These are phyloP conservation scores for Aspergillus caelatus DNA, from an alignment of 2,329 filamentous ascomycete species.

Conservation along the genomic window DNA sequence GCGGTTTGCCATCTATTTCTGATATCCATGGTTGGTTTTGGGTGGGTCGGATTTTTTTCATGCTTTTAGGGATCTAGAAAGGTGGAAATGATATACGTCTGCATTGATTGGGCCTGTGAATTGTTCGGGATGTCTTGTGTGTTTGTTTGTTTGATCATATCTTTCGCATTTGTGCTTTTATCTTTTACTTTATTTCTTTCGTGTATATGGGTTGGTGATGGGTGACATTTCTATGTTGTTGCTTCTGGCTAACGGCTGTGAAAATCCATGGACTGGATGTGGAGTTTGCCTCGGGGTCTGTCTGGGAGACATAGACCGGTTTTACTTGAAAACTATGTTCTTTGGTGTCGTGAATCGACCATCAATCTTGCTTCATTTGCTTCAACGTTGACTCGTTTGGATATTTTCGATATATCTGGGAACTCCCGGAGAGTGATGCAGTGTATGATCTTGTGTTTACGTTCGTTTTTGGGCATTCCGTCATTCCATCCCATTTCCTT, in stretches of 20 bases:
- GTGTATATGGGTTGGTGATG: slow-evolving; percentile 39
- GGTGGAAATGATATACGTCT: slow-evolving; percentile 50
- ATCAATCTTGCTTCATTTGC: slow-evolving; percentile 23
- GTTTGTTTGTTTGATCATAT: slow-evolving; percentile 25
- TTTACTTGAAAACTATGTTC: slow-evolving; percentile 27
- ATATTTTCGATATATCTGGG: slow-evolving; percentile 24
- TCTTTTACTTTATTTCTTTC: slow-evolving; percentile 26
- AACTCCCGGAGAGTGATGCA: slow-evolving; percentile 27
- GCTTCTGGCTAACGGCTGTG: slow-evolving; percentile 33
- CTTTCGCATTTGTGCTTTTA: slow-evolving; percentile 28
- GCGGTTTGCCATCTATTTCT: slow-evolving; percentile 21
- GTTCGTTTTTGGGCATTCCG: slow-evolving; percentile 15
- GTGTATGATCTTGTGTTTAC: slow-evolving; percentile 24
- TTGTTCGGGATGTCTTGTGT: slow-evolving; percentile 36
- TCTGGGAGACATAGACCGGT: slow-evolving; percentile 36
- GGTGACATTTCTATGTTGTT: slow-evolving; percentile 36
- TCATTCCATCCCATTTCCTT: slow-evolving; percentile 21
- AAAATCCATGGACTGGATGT: slow-evolving; percentile 42
- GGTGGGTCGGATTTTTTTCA: slow-evolving; percentile 28
- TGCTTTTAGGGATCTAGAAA: slow-evolving; percentile 43
- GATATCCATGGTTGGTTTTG: slow-evolving; percentile 35
- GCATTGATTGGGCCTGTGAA: slow-evolving; percentile 45
- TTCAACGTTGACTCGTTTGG: slow-evolving; percentile 30
- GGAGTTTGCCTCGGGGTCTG: slow-evolving; percentile 40
- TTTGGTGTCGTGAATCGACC: slow-evolving; percentile 22